A percentile compares a stretch with the other conserved stretches of the same genome.
phyloP scores from a whole-genome alignment of 2,329 filamentous ascomycete genomes.

The Ophiostoma triangulosporum region DNA sequence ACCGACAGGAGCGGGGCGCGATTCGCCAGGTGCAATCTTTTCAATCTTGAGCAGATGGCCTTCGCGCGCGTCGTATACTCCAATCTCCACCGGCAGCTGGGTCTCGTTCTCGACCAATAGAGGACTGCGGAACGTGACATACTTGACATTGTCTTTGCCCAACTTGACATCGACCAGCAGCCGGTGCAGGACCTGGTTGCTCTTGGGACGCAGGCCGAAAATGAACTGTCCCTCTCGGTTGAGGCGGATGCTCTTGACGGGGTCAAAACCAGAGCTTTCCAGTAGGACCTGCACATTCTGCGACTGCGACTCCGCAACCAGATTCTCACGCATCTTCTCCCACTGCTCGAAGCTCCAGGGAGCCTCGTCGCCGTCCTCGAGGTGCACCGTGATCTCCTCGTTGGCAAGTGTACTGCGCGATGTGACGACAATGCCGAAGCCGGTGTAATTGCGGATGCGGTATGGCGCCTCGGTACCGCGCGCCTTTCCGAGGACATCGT shows the following conservation, averaged over 20 bases:
- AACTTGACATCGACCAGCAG: slow-evolving; percentile 84
- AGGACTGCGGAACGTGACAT: slow-evolving; percentile 88
- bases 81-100: slow-evolving; percentile 87
- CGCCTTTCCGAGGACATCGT: slow-evolving; percentile 88
- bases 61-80: slow-evolving; percentile 75
- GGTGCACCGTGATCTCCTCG: slow-evolving; percentile 59
- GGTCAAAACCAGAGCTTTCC: slow-evolving; percentile 88
- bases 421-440: slow-evolving; percentile 78
- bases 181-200: slow-evolving; percentile 73
- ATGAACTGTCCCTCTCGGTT: slow-evolving; percentile 89
- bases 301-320: slow-evolving; percentile 71
- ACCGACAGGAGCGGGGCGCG: slow-evolving; percentile 79
- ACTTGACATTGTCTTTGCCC: slow-evolving; percentile 93
- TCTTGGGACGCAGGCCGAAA: slow-evolving; percentile 78
- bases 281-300: slow-evolving; percentile 65
- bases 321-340: slow-evolving; percentile 86
- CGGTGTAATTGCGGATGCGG: slow-evolving; percentile 86
- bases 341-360: slow-evolving; percentile 97
- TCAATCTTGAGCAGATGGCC: slow-evolving; percentile 93
- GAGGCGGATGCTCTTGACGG: slow-evolving; percentile 73
- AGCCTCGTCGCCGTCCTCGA: slow-evolving; percentile 79
- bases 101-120: slow-evolving; percentile 90
- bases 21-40: slow-evolving; percentile 87
- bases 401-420: slow-evolving; percentile 54
- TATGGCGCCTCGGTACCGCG: slow-evolving; percentile 86